Evolutionary conservation across 176 grass and related monocot species (phyloP), one percentile per base, ranked within the genome.

Genomic region (Carex parvula): DNA sequence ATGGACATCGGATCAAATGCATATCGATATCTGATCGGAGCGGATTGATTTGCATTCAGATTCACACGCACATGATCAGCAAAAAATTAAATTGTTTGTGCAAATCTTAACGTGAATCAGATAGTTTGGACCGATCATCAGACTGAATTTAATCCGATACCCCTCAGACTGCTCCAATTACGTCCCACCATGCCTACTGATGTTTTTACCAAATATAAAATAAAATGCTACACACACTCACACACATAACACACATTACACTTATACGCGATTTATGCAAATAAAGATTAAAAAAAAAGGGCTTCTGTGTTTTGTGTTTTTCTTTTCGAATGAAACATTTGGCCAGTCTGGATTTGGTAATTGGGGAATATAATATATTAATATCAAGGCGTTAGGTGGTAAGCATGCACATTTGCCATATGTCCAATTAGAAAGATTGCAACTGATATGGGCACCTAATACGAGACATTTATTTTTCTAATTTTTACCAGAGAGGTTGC

Each of bases 21-120:
- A 0, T 0, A 8, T 6, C 0, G 7, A 42, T 42, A 1, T 8
- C 0, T 0, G 6, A 42, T 8, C 41, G 0, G 5, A 8, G 7
- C 41, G 0, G 41, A 8, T 8, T 0, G 3, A 46, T 46, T 2
- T 9, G 8, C 4, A 8, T 46, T 8, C 8, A 46, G 1, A 46
- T 46, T 46, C 42, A 0, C 8, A 46, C 1, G 1, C 6, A 42
- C 6, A 7, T 42, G 41, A 7, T 42, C 5, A 0, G 6, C 6
- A 42, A 6, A 42, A n/a, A 42, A 6, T 1, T 42, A 6, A 42
- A 5, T 42, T 42, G 0, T 42, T 7, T 4, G 37, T 5, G 37
- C 41, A 42, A 42, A 42, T n/a, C 6, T 42, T 8, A 6, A 42
- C 1, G 6, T 7, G 7, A 8, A 46, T 46, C 8, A 2, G 8